Evolutionary conservation across 2,329 filamentous ascomycete species (phyloP), one percentile per base, ranked within the genome.

Genomic region (Talaromyces sp.): DNA sequence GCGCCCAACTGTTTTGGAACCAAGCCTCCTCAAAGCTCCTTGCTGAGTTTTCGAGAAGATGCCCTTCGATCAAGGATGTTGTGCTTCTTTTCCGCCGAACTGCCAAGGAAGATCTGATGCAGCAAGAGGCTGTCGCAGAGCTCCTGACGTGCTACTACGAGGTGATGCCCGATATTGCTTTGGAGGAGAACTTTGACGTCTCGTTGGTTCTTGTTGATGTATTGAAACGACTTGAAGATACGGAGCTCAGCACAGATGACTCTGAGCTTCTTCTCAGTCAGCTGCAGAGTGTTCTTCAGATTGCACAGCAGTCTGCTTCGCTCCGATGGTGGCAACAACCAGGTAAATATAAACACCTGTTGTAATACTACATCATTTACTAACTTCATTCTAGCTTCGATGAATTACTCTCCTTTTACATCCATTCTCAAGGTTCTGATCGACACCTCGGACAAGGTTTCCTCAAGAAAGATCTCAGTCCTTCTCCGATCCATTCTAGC

Each of bases 271-370:
- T 84, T 19, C 70, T 88, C 9, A 83, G 92, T 64, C 90, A 96
- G 71, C 77, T 97, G 24, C 87, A 91, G 68, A 89, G 93, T 68
- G 78, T 96, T 16, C 83, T 96, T 16, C 82, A 86, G 27, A 89
- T 97, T 67, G 91, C 92, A 3, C 84, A 86, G 57, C 85, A 87
- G 63, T 95, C 91, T 3, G 86, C 89, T 0, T 86, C 87, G 5
- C 94, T 96, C 86, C 86, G 88, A 57, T 97, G 93, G 93, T 97
- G 94, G 77, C 82, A 88, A 57, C 92, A 89, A 65, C 78, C 81
- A 55, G 82, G 80, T 75, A 68, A 17, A 9, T 42, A 27, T 22
- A 14, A 16, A 2, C 7, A 24, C 6, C n/a, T 14, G n/a, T 37
- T 20, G 5, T 16, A 8, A 4, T 14, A n/a, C 9, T 24, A 10